phyloP scores from a whole-genome alignment of 2,329 filamentous ascomycete genomes.

The Cladobotryum protrusum region DNA sequence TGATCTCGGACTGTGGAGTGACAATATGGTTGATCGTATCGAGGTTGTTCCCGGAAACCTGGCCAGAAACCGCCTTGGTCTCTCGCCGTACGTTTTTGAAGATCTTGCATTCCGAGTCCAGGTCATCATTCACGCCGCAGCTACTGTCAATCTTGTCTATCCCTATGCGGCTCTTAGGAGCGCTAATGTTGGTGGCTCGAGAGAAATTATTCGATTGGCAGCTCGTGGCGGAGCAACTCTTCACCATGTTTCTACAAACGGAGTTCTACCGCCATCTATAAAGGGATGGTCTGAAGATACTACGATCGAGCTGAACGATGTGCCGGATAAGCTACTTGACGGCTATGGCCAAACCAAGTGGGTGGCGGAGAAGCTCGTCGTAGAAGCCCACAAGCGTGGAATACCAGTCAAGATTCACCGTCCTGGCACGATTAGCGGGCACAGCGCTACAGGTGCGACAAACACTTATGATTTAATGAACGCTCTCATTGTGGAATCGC shows the following conservation, averaged over 20 bases:
- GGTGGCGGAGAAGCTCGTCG: constrained; percentile 70
- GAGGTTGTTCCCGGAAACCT: constrained; percentile 71
- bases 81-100: constrained; percentile 59
- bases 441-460: constrained; percentile 66
- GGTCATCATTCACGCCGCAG: constrained; percentile 71
- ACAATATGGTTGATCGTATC: constrained; percentile 70
- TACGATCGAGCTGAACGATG: constrained; percentile 60
- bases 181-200: constrained; percentile 73
- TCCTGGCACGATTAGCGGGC: constrained; percentile 71
- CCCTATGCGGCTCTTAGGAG: constrained; percentile 70
- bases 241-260: constrained; percentile 75
- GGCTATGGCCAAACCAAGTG: constrained; percentile 78
- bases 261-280: constrained; percentile 64
- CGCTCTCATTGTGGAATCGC: constrained; percentile 69
- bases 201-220: constrained; percentile 67
- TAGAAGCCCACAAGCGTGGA: constrained; percentile 61
- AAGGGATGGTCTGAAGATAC: constrained; percentile 66
- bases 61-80: constrained; percentile 60
- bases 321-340: constrained; percentile 62
- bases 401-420: constrained; percentile 66
- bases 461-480: constrained; percentile 75
- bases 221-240: constrained; percentile 62
- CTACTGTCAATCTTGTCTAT: constrained; percentile 75
- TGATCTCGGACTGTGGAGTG: constrained; percentile 72
- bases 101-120: constrained; percentile 59